Evolutionary conservation across 2,329 filamentous ascomycete species (phyloP), one percentile per base, ranked within the genome.

Genomic region (Paecilomyces variotii): DNA sequence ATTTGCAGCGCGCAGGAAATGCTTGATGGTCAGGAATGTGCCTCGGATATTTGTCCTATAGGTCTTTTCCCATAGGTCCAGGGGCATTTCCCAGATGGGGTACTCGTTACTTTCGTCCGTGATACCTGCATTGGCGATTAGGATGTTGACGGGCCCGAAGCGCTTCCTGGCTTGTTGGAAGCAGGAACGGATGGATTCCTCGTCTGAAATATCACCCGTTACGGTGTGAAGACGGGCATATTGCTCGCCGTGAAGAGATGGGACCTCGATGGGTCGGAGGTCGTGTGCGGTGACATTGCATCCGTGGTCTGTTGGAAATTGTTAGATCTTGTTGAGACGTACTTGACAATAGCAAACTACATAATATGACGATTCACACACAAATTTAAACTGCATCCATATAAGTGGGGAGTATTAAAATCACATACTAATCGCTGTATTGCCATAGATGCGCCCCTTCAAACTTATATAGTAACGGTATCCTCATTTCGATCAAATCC

Each of bases 231-330:
- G 69, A 45, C 66, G 67, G 11, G 68, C 60, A 51, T 73, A 72
- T 35, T 69, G 56, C 7, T 71, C 69, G 1, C 63, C 58, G 5
- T 64, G 63, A 7, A 64, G 62, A 28, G 64, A 62, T 25, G 70
- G 65, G 49, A 71, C 65, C 26, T 70, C 67, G 14, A 76, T 69
- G 0, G 74, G 69, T 24, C 69, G 72, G 12, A 78, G 70, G 61
- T 83, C 81, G 65, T 79, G 80, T 11, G 79, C 80, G 45, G 81
- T 80, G 27, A 84, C 80, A 66, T 77, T 80, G 69, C 81, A 83
- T 55, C 80, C 80, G 64, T 80, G 77, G 26, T 73, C 80, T 82
- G 63, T 59, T 52, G 61, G 35, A 62, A 35, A 12, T 4, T 26
- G 10, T 53, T 28, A 7, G 35, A 25, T 59, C 19, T 25, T 30